Evolutionary conservation across 164 flowering plant species (phyloP), one percentile per base, ranked within the genome.

Genomic region (Piper betle): DNA sequence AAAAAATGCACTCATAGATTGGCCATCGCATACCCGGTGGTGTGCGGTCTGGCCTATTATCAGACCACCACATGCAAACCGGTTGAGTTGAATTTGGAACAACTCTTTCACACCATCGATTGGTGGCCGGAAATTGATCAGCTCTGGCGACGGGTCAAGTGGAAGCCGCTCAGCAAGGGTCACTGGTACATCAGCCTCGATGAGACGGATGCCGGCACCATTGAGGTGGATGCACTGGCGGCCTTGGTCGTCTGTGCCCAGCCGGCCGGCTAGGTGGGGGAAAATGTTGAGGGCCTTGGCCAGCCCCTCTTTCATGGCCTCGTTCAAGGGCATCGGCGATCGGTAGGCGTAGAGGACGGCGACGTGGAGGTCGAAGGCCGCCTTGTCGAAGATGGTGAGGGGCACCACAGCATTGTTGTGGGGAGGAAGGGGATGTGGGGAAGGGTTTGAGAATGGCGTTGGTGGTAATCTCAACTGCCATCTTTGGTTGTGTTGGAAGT

Each of bases 351-450:
- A 39, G 50, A 63, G 16, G 37, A 41, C 55, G 6, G 59, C 37
- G 13, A 63, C 58, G 16, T 53, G 65, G 43, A 63, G 57, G 33
- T 63, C 38, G 25, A 55, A 39, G 39, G 59, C 43, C 4, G 66
- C 59, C 25, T 50, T 39, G 39, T 63, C 66, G 52, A 63, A 63
- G 66, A 63, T 63, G 59, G 66, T 63, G 12, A 63, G 60, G 9
- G 66, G 60, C 41, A 63, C 42, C 19, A 39, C 18, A 37, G 61
- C 13, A 20, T 58, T 38, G 43, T 10, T 7, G 46, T 15, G 46
- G 61, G 46, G 61, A 58, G 39, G 43, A 18, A 43, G 61, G 61
- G 16, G 61, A 39, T 39, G 48, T 6, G 6, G 46, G 46, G n/a
- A 46, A 39, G 9, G 61, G 61, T 39, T 39, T 58, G 18, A 58